Percentiles rank a stretch among this genome's conserved stretches.
phyloP scores from a whole-genome alignment of 805 yeast genomes.

The Candida nanaspora region DNA sequence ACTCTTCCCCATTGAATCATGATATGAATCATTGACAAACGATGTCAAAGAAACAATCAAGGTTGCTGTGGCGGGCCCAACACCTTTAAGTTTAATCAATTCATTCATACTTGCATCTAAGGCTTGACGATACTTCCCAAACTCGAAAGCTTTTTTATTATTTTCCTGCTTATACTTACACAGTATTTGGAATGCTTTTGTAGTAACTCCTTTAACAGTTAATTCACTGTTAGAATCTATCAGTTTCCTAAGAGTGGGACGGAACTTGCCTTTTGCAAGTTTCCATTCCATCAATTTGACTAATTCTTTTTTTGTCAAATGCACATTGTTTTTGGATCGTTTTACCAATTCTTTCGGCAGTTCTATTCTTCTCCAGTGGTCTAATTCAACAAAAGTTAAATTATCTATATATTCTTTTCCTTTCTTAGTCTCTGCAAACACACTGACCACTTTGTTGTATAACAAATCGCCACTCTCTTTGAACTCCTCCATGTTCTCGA shows the following conservation, averaged over 20 bases:
- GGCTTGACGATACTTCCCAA: constrained; percentile 18
- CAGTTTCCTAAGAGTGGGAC: constrained; percentile 36
- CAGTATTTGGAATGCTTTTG: constrained; percentile 18
- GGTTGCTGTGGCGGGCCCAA: constrained; percentile 46
- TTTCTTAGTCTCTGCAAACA: constrained; percentile 1
- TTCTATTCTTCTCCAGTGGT: constrained; percentile 27
- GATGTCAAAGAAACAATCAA: constrained; percentile 29
- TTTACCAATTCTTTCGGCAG: constrained; percentile 23
- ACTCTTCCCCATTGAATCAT: neutral
- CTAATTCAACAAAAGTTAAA: constrained; percentile 27
- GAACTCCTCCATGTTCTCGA: no score
- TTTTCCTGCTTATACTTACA: constrained; percentile 3
- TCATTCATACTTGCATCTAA: neutral
- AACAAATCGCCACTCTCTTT: neutral
- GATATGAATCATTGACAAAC: neutral
- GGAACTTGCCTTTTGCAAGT: constrained; percentile 34
- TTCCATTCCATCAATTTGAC: constrained; percentile 41
- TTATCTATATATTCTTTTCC: constrained; percentile 9
- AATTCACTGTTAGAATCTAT: constrained; percentile 29
- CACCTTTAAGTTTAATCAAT: constrained; percentile 33
- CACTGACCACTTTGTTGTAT: neutral
- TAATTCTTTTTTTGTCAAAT: constrained; percentile 32
- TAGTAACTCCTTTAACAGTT: constrained; percentile 24
- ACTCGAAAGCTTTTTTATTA: constrained; percentile 9
- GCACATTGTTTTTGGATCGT: constrained; percentile 16